Conservation (phyloP, 2,329 filamentous ascomycete genomes). For the Akanthomyces uredinophilus region DNA sequence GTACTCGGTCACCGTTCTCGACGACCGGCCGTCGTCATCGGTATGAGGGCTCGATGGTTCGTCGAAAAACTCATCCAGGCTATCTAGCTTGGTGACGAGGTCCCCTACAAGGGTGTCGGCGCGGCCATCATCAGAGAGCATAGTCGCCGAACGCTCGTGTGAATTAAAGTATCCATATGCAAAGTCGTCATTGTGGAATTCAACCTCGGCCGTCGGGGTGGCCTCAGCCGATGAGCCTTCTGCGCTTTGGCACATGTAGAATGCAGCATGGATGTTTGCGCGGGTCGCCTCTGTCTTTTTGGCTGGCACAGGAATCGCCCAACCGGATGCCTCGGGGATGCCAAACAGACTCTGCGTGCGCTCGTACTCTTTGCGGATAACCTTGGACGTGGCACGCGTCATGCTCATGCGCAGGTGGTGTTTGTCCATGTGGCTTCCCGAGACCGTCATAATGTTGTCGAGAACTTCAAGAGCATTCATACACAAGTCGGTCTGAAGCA, state of each 20-base stretch:
- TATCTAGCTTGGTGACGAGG: conserved; percentile 73
- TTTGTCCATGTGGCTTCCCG: conserved; percentile 84
- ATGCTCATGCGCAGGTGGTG: conserved; percentile 98
- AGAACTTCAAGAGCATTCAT: conserved; percentile 87
- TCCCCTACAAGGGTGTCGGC: conserved; percentile 68
- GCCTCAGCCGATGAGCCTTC: conserved; percentile 54
- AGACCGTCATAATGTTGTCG: conserved; percentile 93
- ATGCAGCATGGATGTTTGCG: conserved; percentile 90
- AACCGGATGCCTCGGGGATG: conserved; percentile 90
- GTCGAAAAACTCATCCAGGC: conserved; percentile 77
- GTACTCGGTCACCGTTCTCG: conserved; percentile 60
- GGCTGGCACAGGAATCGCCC: conserved; percentile 91
- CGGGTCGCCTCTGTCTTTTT: conserved; percentile 82
- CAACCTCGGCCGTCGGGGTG: conserved; percentile 75
- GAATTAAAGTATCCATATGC: conserved; percentile 73
- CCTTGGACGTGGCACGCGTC: conserved; percentile 79
- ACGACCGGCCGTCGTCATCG: conserved; percentile 55
- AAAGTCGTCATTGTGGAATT: conserved; percentile 88
- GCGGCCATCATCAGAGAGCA: conserved; percentile 80
- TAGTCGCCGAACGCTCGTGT: conserved; percentile 74
- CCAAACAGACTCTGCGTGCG: conserved; percentile 91
- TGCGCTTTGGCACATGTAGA: conserved; percentile 81
- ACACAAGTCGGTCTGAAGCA: conserved; percentile 90
- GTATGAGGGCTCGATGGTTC: conserved; percentile 57
- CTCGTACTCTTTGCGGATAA: conserved; percentile 89